These are phyloP conservation scores for Dryas alaskensis DNA, from an alignment of 306 rosid genomes.

Conservation along the genomic window DNA sequence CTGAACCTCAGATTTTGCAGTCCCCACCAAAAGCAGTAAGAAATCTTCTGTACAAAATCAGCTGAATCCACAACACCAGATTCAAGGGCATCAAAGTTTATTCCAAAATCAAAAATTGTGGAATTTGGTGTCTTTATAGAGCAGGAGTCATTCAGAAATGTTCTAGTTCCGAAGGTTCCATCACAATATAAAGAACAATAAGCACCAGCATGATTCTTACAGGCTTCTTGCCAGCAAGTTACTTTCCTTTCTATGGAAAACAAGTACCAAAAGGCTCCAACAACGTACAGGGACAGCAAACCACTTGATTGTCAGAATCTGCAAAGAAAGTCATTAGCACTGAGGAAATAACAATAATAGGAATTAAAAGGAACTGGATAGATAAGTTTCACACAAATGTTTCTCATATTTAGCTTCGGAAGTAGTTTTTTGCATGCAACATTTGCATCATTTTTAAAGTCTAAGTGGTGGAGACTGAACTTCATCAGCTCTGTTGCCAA, in stretches of 20 bases:
- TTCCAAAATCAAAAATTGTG: constrained; percentile 25
- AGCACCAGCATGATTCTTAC: not conserved
- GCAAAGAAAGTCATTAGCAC: no score
- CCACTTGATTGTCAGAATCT: not conserved
- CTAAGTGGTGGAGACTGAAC: no score
- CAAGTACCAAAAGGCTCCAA: constrained; percentile 25
- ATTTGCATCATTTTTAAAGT: no score
- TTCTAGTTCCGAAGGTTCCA: not conserved
- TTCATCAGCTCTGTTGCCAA: no score
- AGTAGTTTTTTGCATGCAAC: no score
- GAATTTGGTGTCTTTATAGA: not conserved
- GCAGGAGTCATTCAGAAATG: not conserved
- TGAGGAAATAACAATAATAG: no score
- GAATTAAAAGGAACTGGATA: no score
- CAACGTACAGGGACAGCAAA: not conserved
- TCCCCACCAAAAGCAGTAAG: constrained; percentile 39
- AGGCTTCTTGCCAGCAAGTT: constrained; percentile 14
- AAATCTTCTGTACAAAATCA: constrained; percentile 4
- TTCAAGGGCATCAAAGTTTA: constrained; percentile 2
- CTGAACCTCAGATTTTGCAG: constrained; percentile 18
- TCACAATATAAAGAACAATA: not conserved
- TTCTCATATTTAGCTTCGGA: no score
- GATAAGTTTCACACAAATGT: no score
- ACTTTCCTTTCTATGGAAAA: constrained; percentile 3
- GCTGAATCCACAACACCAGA: constrained; percentile 7